Conservation (phyloP, 306 rosid species). For the Coriaria nepalensis region DNA sequence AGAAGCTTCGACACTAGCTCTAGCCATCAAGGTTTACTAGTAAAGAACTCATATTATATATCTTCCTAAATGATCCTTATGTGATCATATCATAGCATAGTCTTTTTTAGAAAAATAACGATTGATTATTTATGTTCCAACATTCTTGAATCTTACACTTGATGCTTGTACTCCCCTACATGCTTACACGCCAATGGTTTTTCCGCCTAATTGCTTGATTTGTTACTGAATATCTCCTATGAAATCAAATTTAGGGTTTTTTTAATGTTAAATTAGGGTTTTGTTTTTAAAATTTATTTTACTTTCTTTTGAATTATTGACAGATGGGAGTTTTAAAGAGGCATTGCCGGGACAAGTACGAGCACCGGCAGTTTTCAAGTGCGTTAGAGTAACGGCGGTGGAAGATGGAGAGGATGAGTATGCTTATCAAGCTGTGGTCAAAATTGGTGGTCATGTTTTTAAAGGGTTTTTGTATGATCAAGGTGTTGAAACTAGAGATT, state of each 20-base stretch:
- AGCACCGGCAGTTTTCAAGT: slow-evolving; percentile 82
- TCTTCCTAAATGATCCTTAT: too few relatives aligned
- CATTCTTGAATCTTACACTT: too few relatives aligned
- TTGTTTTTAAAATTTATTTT: slow-evolving; percentile 5
- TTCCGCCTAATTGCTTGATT: too few relatives aligned
- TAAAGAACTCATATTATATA: too few relatives aligned
- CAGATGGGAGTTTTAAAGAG: slow-evolving; percentile 59
- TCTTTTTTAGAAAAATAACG: too few relatives aligned
- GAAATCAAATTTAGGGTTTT: background rate
- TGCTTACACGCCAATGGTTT: too few relatives aligned
- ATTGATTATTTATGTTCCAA: too few relatives aligned
- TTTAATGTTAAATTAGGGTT: background rate
- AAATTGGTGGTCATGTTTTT: slow-evolving; percentile 77
- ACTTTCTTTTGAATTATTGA: background rate
- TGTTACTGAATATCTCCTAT: too few relatives aligned
- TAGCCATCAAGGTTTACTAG: slow-evolving; percentile 58
- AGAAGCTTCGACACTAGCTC: slow-evolving; percentile 85
- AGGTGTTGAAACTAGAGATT: slow-evolving; percentile 45
- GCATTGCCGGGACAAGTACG: slow-evolving; percentile 70
- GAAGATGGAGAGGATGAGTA: slow-evolving; percentile 73
- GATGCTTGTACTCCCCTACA: too few relatives aligned
- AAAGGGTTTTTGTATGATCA: slow-evolving; percentile 83
- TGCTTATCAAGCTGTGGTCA: slow-evolving; percentile 81
- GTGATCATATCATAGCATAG: too few relatives aligned
- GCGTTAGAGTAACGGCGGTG: slow-evolving; percentile 77